Conservation (phyloP, 2,329 filamentous ascomycete genomes). For the Aureobasidium sp. region DNA sequence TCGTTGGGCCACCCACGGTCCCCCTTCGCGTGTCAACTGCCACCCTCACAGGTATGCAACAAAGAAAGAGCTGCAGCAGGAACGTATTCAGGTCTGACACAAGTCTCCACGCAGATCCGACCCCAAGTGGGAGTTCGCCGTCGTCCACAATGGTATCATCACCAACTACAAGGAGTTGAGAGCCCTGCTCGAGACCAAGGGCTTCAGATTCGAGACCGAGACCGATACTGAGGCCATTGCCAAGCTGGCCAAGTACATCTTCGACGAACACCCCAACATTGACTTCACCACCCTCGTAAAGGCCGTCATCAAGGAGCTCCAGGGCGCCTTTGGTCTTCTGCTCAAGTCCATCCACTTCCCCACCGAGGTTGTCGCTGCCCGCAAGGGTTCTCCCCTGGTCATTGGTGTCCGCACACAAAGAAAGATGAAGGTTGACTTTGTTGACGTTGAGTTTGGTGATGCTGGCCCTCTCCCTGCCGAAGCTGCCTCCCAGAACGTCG, state of each 20-base stretch:
- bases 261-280: constrained; percentile 86
- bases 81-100: not conserved
- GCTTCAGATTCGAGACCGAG: constrained; percentile 98
- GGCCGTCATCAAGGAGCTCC: constrained; percentile 95
- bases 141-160: constrained; percentile 99
- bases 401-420: constrained; percentile 94
- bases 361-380: constrained; percentile 93
- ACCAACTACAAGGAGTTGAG: constrained; percentile 99
- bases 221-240: constrained; percentile 99
- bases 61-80: constrained; percentile 4
- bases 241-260: constrained; percentile 96
- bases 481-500: constrained; percentile 90
- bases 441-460: constrained; percentile 95
- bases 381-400: constrained; percentile 95
- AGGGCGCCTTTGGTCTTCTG: constrained; percentile 93
- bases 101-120: constrained; percentile 61
- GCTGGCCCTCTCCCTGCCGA: constrained; percentile 85
- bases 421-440: constrained; percentile 99
- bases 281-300: constrained; percentile 96
- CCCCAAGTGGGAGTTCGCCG: constrained; percentile 86
- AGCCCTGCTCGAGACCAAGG: constrained; percentile 85
- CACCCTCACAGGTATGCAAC: constrained; percentile 81
- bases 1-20: constrained; percentile 95
- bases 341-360: constrained; percentile 99
- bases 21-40: constrained; percentile 90